Percentiles rank a stretch among this genome's conserved stretches.
These are phyloP conservation scores for Naganishia vaughanmartiniae DNA, from an alignment of 768 basidiomycete species.

Conservation along the genomic window DNA sequence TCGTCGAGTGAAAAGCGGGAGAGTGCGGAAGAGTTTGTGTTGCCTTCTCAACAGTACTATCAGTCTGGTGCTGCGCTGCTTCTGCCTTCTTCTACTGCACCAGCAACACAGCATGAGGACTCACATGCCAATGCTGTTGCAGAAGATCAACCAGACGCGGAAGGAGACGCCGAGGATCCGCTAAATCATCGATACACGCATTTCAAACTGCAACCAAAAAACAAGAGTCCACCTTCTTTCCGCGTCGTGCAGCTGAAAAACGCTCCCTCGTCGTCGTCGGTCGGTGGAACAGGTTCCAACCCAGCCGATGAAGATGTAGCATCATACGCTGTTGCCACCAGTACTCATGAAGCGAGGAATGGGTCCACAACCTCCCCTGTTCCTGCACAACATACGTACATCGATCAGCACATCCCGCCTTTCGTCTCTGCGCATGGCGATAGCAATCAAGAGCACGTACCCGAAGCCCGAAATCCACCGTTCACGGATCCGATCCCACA, in stretches of 20 bases:
- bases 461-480: not conserved
- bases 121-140: not conserved
- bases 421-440: not conserved
- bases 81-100: not conserved
- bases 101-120: not conserved
- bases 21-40: not conserved
- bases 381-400: not conserved
- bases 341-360: not conserved
- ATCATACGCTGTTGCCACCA: not conserved
- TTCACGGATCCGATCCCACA: conserved; percentile 20
- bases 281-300: too few species aligned
- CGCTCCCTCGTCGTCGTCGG: not conserved
- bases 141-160: not conserved
- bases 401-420: not conserved
- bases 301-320: not conserved
- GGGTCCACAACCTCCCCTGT: not conserved
- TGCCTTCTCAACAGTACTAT: conserved; percentile 20
- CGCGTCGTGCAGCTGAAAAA: conserved; percentile 8
- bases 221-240: conserved; percentile 20
- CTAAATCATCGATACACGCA: conserved; percentile 11
- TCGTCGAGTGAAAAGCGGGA: not conserved
- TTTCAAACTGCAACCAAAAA: conserved; percentile 11
- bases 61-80: conserved; percentile 7
- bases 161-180: not conserved
- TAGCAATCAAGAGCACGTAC: not conserved